phyloP scores from a whole-genome alignment of 2,329 filamentous ascomycete genomes.

The Verticillium alfalfae region DNA sequence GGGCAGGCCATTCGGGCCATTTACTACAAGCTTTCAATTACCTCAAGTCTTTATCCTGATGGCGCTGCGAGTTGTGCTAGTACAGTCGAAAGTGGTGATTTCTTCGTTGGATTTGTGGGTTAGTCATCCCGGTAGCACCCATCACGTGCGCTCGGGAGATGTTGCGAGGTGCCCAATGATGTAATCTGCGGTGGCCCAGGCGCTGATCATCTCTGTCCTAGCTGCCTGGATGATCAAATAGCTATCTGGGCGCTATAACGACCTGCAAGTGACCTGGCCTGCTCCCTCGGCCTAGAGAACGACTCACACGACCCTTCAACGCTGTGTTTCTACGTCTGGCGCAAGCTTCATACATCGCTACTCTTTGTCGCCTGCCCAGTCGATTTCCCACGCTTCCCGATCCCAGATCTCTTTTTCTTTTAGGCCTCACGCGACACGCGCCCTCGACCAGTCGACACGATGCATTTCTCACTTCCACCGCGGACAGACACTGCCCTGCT shows the following conservation, averaged over 20 bases:
- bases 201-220: background rate
- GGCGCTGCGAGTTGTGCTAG: no score
- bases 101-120: background rate
- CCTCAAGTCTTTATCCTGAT: background rate
- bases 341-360: background rate
- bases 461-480: conserved; percentile 12
- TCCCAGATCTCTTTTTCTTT: background rate
- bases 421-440: conserved; percentile 13
- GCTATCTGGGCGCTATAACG: background rate
- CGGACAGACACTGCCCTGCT: conserved; percentile 28
- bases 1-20: background rate
- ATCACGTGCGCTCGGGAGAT: background rate
- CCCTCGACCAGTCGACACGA: background rate
- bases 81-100: background rate
- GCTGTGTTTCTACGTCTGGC: background rate
- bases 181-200: background rate
- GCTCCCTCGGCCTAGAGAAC: background rate
- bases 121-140: background rate
- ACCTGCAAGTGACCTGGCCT: background rate
- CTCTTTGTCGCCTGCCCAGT: background rate
- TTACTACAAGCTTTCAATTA: background rate
- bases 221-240: background rate
- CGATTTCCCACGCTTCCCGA: background rate
- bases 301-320: background rate
- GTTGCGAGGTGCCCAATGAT: conserved; percentile 1